These are phyloP conservation scores for Friedmanniomyces endolithicus DNA, from an alignment of 495 filamentous ascomycete species.

Conservation along the genomic window DNA sequence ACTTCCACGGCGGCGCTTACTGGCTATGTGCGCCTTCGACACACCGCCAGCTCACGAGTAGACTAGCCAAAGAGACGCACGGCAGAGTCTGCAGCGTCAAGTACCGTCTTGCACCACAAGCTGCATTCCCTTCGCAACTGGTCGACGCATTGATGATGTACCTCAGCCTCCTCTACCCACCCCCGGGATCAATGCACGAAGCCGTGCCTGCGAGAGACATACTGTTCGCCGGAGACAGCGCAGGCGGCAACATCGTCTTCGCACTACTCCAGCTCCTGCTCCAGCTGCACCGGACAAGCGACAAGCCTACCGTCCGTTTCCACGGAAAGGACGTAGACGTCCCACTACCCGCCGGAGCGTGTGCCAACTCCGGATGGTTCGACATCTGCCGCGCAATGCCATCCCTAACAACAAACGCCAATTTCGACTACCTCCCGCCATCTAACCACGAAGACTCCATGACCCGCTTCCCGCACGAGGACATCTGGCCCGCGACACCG, in stretches of 20 bases:
- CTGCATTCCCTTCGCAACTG: slow-evolving; percentile 39
- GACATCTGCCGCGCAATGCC: slow-evolving; percentile 66
- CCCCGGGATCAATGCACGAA: slow-evolving; percentile 56
- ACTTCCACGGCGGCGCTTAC: slow-evolving; percentile 85
- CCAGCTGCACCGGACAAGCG: slow-evolving; percentile 45
- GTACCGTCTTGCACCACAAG: slow-evolving; percentile 78
- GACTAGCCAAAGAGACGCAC: slow-evolving; percentile 39
- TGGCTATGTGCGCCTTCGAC: slow-evolving; percentile 66
- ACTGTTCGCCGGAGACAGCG: slow-evolving; percentile 73
- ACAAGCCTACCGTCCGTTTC: slow-evolving; percentile 42
- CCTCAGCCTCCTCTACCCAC: slow-evolving; percentile 70
- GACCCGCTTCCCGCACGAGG: slow-evolving; percentile 42
- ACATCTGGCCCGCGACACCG: slow-evolving; percentile 63
- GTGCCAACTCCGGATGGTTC: slow-evolving; percentile 58
- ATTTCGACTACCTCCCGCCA: slow-evolving; percentile 64
- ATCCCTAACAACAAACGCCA: slow-evolving; percentile 47
- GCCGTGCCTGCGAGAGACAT: slow-evolving; percentile 59
- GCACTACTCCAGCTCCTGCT: slow-evolving; percentile 63
- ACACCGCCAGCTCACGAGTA: slow-evolving; percentile 37
- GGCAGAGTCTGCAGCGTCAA: slow-evolving; percentile 62
- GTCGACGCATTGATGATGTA: slow-evolving; percentile 77
- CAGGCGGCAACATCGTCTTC: slow-evolving; percentile 66
- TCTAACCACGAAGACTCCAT: slow-evolving; percentile 23
- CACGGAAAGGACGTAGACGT: slow-evolving; percentile 49
- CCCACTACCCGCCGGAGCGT: slow-evolving; percentile 57